Base-by-base conservation (phyloP, 129 eudicot genomes). In the Glebionis coronaria region DNA sequence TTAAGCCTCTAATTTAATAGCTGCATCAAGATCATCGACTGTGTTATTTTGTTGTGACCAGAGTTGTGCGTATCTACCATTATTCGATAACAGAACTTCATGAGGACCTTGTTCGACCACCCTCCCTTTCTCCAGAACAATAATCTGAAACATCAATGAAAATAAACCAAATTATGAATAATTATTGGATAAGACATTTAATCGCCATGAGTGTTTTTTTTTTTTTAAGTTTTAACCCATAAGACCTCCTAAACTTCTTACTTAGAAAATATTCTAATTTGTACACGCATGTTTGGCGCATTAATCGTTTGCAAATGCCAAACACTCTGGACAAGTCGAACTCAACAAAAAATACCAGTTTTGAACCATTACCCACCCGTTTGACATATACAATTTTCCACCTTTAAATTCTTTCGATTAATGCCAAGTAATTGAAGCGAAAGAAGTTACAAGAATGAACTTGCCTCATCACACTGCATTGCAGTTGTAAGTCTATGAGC, bases 401-500 rank as follows among this genome's bases (percentile, higher is more conserved):
- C 42, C 42, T 35, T 6, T 7, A 35, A 7, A 35, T 35, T 35
- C 42, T 35, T 0, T 35, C 2, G 42, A 35, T 8, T 0, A 35
- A 35, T 6, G 9, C 10, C 2, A 35, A 35, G 42, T 49, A 49
- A 49, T 49, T 49, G 2, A 49, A 15, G 0, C 42, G 10, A 35
- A 35, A 56, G 20, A 56, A 28, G 18, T 46, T 27, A 38, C 13
- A 12, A 49, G 49, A 52, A 61, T 9, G 14, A 18, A 51, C 74
- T 64, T 66, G 80, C 99, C 97, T 90, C 93, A 29, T 94, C 95
- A 49, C 97, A 94, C 74, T 94, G 97, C 99, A 94, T 94, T 25
- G 99, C 99, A 60, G 99, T 94, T 52, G 99, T 94, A 64, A 94
- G 99, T 78, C 99, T 80, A 67, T 94, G 99, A 71, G 99, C 99